Percentiles rank a stretch among this genome's conserved stretches.
Evolutionary conservation across 805 yeast genomes (phyloP).

Genomic region (Candida adriatica): DNA sequence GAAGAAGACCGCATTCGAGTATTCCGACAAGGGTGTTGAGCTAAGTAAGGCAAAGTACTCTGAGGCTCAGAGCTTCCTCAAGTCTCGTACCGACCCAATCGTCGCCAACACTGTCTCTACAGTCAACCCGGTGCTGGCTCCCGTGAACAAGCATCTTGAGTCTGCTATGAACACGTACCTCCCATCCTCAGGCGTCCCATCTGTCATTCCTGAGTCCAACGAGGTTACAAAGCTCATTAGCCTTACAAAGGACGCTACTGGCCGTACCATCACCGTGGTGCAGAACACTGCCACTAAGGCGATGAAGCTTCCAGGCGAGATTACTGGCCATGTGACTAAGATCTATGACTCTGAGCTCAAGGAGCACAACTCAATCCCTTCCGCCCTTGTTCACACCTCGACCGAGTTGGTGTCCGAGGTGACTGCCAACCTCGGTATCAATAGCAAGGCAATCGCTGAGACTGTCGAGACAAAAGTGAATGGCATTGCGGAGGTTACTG

Average conservation of each 20-base stretch:
- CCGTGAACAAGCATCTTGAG: constrained; percentile 13
- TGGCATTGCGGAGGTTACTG: constrained; percentile 3
- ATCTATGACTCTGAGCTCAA: constrained; percentile 9
- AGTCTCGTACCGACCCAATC: constrained; percentile 7
- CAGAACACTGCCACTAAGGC: constrained; percentile 8
- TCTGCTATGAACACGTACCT: constrained; percentile 10
- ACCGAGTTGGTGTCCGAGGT: constrained; percentile 11
- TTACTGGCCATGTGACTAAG: constrained; percentile 9
- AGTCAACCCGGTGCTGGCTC: constrained; percentile 14
- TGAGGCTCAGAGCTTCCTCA: constrained; percentile 2
- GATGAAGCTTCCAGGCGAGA: constrained; percentile 6
- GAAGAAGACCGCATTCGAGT: not conserved
- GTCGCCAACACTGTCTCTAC: constrained; percentile 8
- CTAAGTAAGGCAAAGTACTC: constrained; percentile 1
- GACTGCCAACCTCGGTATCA: constrained; percentile 8
- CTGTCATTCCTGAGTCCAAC: constrained; percentile 1
- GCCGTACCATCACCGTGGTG: constrained; percentile 9
- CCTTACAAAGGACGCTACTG: constrained; percentile 10
- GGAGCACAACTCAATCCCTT: constrained; percentile 11
- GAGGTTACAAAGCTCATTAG: constrained; percentile 10
- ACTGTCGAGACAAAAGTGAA: constrained; percentile 4
- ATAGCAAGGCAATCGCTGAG: constrained; percentile 4
- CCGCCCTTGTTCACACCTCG: constrained; percentile 11
- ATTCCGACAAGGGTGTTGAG: not conserved
- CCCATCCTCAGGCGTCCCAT: constrained; percentile 2